Evolutionary conservation across 73 alveolate species (phyloP).

Genomic region (Stentor roeselii): DNA sequence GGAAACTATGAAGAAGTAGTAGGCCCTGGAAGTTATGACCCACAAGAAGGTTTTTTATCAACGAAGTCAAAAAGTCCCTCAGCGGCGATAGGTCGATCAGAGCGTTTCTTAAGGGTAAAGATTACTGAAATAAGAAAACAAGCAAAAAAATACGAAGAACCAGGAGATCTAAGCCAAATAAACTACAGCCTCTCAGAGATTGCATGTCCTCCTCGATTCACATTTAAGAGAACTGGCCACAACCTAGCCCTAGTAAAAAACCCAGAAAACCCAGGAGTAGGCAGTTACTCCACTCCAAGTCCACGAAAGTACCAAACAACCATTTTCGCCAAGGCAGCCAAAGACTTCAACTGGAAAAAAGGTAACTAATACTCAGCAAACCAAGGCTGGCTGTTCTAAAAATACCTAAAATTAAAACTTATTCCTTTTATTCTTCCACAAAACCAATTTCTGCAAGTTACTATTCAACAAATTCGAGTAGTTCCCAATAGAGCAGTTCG

Average conservation of each 20-base stretch:
- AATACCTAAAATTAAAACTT: slow-evolving; percentile 17
- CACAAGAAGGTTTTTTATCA: too few relatives aligned
- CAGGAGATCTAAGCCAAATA: too few relatives aligned
- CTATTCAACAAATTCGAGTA: slow-evolving; percentile 35
- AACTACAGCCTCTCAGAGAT: too few relatives aligned
- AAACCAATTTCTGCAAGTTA: slow-evolving; percentile 36
- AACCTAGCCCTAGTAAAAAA: neutral
- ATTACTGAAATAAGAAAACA: too few relatives aligned
- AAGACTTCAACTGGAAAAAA: neutral
- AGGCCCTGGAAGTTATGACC: too few relatives aligned
- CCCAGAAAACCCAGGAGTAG: neutral
- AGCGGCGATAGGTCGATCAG: too few relatives aligned
- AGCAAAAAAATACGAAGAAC: too few relatives aligned
- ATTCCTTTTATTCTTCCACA: slow-evolving; percentile 52
- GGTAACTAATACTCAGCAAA: too few relatives aligned
- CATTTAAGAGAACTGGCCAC: slow-evolving; percentile 1
- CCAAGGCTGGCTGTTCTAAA: too few relatives aligned
- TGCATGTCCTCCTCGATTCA: neutral
- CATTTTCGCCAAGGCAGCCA: neutral
- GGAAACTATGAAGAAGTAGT: too few relatives aligned
- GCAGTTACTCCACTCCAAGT: neutral
- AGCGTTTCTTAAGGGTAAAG: too few relatives aligned
- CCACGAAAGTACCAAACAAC: neutral
- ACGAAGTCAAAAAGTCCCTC: too few relatives aligned
- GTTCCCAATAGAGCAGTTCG: slow-evolving; percentile 49